Conservation (phyloP, 768 basidiomycete genomes). For the Dacryopinax primogenitus region DNA sequence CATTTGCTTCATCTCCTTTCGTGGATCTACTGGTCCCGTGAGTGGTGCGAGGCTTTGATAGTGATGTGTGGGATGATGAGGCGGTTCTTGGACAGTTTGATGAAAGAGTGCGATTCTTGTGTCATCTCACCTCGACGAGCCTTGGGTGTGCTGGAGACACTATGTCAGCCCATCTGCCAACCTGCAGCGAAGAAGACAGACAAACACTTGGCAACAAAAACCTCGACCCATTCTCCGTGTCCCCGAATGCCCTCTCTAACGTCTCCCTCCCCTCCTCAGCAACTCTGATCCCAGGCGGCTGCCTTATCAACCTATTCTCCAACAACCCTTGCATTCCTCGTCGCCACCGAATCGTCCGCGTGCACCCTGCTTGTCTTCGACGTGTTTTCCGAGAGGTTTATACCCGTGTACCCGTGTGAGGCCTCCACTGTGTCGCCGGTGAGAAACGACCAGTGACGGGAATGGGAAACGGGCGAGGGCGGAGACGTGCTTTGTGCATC, state of each 20-base stretch:
- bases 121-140: constrained; percentile 81
- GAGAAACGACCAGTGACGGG: constrained; percentile 95
- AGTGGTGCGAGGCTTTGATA: constrained; percentile 67
- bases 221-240: constrained; percentile 86
- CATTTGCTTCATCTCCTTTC: too few relatives aligned
- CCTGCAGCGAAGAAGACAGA: constrained; percentile 15
- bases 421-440: constrained; percentile 79
- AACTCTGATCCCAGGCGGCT: constrained; percentile 73
- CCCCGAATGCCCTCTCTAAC: constrained; percentile 93
- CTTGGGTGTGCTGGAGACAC: constrained; percentile 65
- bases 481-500: constrained; percentile 87
- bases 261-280: constrained; percentile 86
- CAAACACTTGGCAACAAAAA: constrained; percentile 83
- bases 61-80: constrained; percentile 90
- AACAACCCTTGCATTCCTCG: constrained; percentile 64
- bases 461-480: constrained; percentile 71
- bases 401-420: constrained; percentile 99
- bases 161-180: constrained; percentile 4
- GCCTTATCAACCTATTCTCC: constrained; percentile 54
- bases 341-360: constrained; percentile 97
- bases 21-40: too few relatives aligned
- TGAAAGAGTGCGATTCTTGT: constrained; percentile 78
- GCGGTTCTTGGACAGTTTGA: constrained; percentile 82
- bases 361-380: constrained; percentile 90
- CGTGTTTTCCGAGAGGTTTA: constrained; percentile 89